Conservation (phyloP, 2,329 filamentous ascomycete genomes). For the Kalmusia sp. region DNA sequence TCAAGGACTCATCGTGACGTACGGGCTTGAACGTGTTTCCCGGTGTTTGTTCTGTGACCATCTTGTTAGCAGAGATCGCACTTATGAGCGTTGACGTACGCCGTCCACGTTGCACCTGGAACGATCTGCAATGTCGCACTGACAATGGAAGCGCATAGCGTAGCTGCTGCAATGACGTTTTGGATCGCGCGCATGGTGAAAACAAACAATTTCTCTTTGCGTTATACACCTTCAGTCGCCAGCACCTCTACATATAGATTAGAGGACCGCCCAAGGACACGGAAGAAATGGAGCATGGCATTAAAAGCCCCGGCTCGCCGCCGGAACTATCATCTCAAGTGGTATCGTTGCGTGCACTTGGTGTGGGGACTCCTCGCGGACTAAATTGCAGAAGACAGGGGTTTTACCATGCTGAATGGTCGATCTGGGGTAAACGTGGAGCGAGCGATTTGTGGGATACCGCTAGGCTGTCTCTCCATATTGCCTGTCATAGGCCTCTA, state of each 20-base stretch:
- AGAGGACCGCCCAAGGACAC: not conserved
- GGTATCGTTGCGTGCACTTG: not conserved
- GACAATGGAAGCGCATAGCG: slow-evolving; percentile 25
- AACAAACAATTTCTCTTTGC: no score
- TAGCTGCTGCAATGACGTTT: slow-evolving; percentile 11
- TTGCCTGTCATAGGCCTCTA: not conserved
- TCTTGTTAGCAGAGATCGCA: slow-evolving; percentile 6
- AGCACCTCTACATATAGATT: slow-evolving; percentile 1
- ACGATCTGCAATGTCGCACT: slow-evolving; percentile 47
- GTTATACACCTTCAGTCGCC: no score
- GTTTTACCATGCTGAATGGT: not conserved
- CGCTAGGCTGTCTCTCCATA: not conserved
- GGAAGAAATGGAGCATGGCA: not conserved
- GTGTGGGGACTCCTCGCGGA: no score
- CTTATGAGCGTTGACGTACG: slow-evolving; percentile 18
- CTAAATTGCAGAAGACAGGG: not conserved
- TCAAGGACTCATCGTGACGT: no score
- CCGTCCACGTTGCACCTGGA: slow-evolving; percentile 50
- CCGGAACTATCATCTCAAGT: not conserved
- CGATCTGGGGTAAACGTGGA: not conserved
- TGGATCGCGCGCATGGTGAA: slow-evolving; percentile 28
- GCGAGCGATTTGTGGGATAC: slow-evolving; percentile 3
- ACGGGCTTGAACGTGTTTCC: slow-evolving; percentile 69
- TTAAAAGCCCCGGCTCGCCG: not conserved
- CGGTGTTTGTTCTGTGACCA: slow-evolving; percentile 45